phyloP scores from a whole-genome alignment of 371 early-diverging fungal genomes.

The Funneliformis caledonium region DNA sequence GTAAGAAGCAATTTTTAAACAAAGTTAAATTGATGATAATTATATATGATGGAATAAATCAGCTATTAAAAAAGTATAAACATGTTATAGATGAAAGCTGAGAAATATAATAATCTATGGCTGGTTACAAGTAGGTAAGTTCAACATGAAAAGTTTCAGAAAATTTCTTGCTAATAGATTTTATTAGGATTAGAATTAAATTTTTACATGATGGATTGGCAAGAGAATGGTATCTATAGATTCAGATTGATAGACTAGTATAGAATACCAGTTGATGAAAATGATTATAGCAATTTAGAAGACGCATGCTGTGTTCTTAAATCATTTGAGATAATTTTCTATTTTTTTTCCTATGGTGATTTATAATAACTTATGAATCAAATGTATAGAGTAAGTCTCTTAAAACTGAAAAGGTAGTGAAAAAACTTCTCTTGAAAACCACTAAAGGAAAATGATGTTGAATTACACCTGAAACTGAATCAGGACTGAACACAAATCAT shows the following conservation, averaged over 20 bases:
- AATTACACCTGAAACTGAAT: constrained; percentile 18
- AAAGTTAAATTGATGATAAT: constrained; percentile 7
- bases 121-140: constrained; percentile 24
- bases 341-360: background rate
- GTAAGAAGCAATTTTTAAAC: background rate
- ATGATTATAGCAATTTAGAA: background rate
- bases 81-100: background rate
- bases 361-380: constrained; percentile 1
- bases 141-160: background rate
- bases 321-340: constrained; percentile 9
- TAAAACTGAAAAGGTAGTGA: constrained; percentile 3
- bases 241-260: constrained; percentile 15
- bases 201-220: constrained; percentile 29
- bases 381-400: constrained; percentile 21
- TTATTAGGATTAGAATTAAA: constrained; percentile 23
- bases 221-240: constrained; percentile 7
- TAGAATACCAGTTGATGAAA: constrained; percentile 8
- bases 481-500: background rate
- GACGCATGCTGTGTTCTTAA: constrained; percentile 7
- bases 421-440: constrained; percentile 29
- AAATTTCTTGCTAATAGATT: constrained; percentile 3
- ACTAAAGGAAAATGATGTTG: background rate
- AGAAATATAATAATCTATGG: background rate
- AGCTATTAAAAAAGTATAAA: background rate
- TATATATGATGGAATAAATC: background rate